Percentiles rank a stretch among this genome's conserved stretches.
Conservation (phyloP, 2,329 filamentous ascomycete genomes). For the Sphaerulina populicola region DNA sequence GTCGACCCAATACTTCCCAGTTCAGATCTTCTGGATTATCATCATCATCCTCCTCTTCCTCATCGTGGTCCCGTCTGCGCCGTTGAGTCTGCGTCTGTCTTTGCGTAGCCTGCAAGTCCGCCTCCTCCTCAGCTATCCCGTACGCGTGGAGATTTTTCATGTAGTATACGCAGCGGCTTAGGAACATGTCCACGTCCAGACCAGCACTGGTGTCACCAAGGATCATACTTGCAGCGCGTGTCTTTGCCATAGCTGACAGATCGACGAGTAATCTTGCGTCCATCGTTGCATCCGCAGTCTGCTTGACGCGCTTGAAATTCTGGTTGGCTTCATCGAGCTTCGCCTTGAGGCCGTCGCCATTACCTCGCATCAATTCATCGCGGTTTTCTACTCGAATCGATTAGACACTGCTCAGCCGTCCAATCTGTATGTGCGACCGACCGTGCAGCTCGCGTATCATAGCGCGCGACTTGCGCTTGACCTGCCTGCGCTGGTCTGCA, state of each 20-base stretch:
- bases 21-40: constrained; percentile 64
- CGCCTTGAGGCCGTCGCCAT: constrained; percentile 46
- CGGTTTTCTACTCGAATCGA: constrained; percentile 51
- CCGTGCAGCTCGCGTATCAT: constrained; percentile 55
- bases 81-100: constrained; percentile 17
- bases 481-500: constrained; percentile 58
- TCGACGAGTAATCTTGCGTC: constrained; percentile 80
- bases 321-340: constrained; percentile 40
- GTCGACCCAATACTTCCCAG: constrained; percentile 75
- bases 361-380: constrained; percentile 59
- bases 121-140: constrained; percentile 47
- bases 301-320: constrained; percentile 59
- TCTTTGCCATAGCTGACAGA: constrained; percentile 70
- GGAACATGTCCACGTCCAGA: constrained; percentile 82
- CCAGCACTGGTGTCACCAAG: constrained; percentile 65
- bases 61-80: constrained; percentile 16
- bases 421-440: constrained; percentile 24
- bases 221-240: constrained; percentile 65
- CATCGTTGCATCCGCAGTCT: constrained; percentile 82
- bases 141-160: constrained; percentile 57
- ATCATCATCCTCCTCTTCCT: constrained; percentile 51
- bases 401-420: constrained; percentile 23
- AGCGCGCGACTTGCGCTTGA: constrained; percentile 63
- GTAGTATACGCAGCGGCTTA: constrained; percentile 79
- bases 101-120: constrained; percentile 5